A percentile compares a stretch with the other conserved stretches of the same genome.
These are phyloP conservation scores for Terfezia boudieri DNA, from an alignment of 495 filamentous ascomycete species.

Conservation along the genomic window DNA sequence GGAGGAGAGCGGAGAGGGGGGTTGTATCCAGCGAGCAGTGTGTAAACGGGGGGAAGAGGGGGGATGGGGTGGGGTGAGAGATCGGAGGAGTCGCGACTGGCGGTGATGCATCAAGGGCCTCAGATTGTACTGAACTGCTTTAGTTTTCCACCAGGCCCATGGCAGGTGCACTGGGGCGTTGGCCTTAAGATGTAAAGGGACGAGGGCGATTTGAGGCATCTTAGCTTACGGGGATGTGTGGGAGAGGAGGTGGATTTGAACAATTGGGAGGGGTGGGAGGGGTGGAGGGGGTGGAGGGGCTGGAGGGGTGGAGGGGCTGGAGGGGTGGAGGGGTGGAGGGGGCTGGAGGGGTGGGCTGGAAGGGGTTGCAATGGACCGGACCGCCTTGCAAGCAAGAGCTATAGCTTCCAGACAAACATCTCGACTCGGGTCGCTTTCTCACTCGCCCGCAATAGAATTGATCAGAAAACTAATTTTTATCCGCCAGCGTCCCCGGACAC, in stretches of 20 bases:
- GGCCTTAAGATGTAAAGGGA: background rate
- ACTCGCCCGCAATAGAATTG: too few species aligned
- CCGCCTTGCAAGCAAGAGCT: background rate
- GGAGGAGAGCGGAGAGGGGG: too few species aligned
- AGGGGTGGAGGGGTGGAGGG: background rate
- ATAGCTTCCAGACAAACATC: too few species aligned
- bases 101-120: too few species aligned
- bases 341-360: constrained; percentile 1
- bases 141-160: too few species aligned
- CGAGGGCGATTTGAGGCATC: constrained; percentile 1
- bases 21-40: too few species aligned
- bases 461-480: too few species aligned
- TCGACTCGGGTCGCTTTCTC: too few species aligned
- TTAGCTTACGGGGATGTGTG: constrained; percentile 5
- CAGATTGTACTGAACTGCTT: too few species aligned
- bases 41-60: too few species aligned
- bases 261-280: constrained; percentile 1
- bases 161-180: too few species aligned
- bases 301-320: background rate
- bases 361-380: background rate
- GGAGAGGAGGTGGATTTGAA: background rate
- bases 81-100: background rate
- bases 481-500: too few species aligned
- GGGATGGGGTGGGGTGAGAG: background rate
- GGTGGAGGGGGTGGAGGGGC: constrained; percentile 2